Evolutionary conservation across 177 flowering plant genomes (phyloP), one percentile per base, ranked within the genome.

Genomic region (Vitis hybrid): DNA sequence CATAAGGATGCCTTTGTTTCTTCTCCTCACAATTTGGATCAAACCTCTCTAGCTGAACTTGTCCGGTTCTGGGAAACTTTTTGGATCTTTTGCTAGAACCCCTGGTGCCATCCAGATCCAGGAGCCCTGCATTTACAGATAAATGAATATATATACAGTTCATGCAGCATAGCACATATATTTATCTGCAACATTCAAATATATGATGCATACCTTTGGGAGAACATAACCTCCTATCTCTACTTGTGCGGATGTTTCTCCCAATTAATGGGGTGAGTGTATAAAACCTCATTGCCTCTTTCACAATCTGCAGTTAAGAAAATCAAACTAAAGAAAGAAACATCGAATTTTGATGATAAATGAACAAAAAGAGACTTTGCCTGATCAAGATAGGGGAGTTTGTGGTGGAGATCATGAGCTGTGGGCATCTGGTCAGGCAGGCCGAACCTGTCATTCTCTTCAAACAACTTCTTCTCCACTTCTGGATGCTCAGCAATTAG

Each of bases 101-200:
- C 98, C 97, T 52, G 74, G 87, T 48, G 98, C 99, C 68, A 93
- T 72, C 99, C 97, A 95, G n/a, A 95, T 91, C 99, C 99, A 95
- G 68, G 98, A 91, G 1, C 98, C 97, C 99, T 95, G 78, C 56
- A 14, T 6, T 15, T 0, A 14, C 2, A 40, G 46, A 40, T 9
- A 40, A 7, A 40, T 40, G 0, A 40, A 40, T 7, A 40, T 40
- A 40, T 40, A 40, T 40, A 40, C 46, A 40, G 46, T 40, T 40
- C 46, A 40, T 40, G 30, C 30, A 27, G 30, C 30, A 40, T 40
- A 1, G 10, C 18, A 49, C 8, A 40, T 40, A 40, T 40, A 40
- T 40, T 40, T 5, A 40, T 40, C 19, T 17, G 12, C 11, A 21
- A 15, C 19, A 50, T 6, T 27, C 3, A 15, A 30, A 17, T 48